Conservation (phyloP, 768 basidiomycete species). For the Nidularia sp. region DNA sequence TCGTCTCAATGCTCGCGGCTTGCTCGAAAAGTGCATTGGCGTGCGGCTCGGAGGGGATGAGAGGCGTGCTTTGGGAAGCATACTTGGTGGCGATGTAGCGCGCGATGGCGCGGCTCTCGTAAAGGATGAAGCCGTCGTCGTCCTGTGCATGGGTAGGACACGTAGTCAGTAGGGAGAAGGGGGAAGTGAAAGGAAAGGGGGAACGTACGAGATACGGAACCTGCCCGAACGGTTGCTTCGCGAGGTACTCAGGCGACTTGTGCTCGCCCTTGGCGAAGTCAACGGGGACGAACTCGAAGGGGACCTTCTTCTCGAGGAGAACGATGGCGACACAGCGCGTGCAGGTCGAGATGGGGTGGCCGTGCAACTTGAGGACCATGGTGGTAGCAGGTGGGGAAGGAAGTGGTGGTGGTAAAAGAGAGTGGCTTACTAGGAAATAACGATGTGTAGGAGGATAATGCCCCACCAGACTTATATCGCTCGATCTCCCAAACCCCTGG, state of each 20-base stretch:
- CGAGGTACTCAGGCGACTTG: slow-evolving; percentile 36
- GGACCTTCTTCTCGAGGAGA: slow-evolving; percentile 51
- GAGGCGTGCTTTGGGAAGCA: slow-evolving; percentile 30
- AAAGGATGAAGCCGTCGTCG: slow-evolving; percentile 52
- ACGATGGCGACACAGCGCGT: slow-evolving; percentile 47
- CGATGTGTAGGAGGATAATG: too few species aligned
- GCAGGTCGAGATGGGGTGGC: slow-evolving; percentile 31
- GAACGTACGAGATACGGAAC: slow-evolving; percentile 49
- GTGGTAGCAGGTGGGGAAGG: background rate
- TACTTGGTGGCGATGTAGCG: slow-evolving; percentile 51
- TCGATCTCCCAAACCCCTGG: too few species aligned
- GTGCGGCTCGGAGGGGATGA: slow-evolving; percentile 36
- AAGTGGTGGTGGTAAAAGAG: background rate
- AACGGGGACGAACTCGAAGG: slow-evolving; percentile 46
- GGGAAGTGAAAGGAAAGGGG: background rate
- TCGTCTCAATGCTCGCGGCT: slow-evolving; percentile 38
- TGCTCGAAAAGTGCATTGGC: slow-evolving; percentile 31
- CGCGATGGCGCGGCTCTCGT: slow-evolving; percentile 49
- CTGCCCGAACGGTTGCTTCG: slow-evolving; percentile 62
- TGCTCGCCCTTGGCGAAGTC: slow-evolving; percentile 41
- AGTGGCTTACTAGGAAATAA: background rate
- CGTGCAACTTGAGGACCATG: slow-evolving; percentile 3
- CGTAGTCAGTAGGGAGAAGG: background rate
- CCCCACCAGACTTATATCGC: too few species aligned
- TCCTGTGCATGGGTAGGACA: slow-evolving; percentile 18